Evolutionary conservation across 345 rosid genomes (phyloP), one percentile per base, ranked within the genome.

Genomic region (Erysimum cheiranthoides): DNA sequence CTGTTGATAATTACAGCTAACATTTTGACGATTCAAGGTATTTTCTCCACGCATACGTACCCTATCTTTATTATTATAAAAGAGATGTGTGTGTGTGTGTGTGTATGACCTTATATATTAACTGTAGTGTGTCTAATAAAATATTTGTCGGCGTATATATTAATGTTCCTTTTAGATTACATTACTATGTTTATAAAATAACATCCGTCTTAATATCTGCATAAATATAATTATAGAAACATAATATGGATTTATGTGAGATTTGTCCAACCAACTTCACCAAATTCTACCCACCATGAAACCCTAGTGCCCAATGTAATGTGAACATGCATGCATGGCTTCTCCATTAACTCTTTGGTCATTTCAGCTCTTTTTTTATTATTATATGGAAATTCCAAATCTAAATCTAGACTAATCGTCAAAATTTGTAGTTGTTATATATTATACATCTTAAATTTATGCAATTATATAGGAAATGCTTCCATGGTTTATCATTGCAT

Each of bases 241-340:
- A 50, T 58, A 35, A 10, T 11, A 51, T 59, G 68, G 59, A 81
- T 80, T 73, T 66, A 70, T 82, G 54, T 51, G 75, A 66, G 73
- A 77, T 79, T 59, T 69, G 85, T 50, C 94, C 97, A 91, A 89
- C 98, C 88, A 93, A 96, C 93, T 89, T 87, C 91, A 93, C 89
- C 98, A 90, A 89, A 87, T 87, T 84, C 89, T 84, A 93, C 89
- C 98, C 79, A 88, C 93, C 95, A 71, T 68, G 79, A 79, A 78
- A 72, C 81, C 81, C 81, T 78, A 61, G 51, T 74, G 79, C 70
- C 79, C 71, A 66, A 75, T 77, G 61, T 57, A 61, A 75, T 77
- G 72, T 57, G 71, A 86, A 81, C 80, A 73, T 63, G 77, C 77
- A 40, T 66, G 63, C 77, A 78, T 59, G 64, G 56, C 68, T 49